Evolutionary conservation across 345 rosid genomes (phyloP), one percentile per base, ranked within the genome.

Genomic region (Mercurialis annua): DNA sequence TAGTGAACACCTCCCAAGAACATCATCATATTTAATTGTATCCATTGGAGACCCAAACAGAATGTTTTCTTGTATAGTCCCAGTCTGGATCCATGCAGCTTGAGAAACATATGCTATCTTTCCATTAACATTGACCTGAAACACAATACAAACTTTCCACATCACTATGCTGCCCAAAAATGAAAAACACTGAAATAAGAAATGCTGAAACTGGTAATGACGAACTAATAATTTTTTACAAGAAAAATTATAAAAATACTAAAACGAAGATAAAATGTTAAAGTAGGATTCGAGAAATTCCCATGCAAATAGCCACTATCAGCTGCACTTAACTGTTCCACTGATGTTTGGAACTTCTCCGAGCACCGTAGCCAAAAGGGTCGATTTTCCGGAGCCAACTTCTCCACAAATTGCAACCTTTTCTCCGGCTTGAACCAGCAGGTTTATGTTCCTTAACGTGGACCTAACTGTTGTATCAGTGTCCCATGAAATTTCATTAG

Each of bases 371-470:
- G 84, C 80, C 65, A 84, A 77, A 69, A 84, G 80, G 10, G 88
- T 82, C 42, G 91, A 84, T 76, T 86, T 86, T 12, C 91, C 85
- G 4, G 90, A 82, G 24, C 91, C 88, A 42, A 86, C 86, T 61
- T 84, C 86, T 47, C 88, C 91, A 68, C 88, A 86, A n/a, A 81
- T 74, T 0, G 90, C 87, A 26, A 85, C 70, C 56, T 83, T 83
- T 52, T 79, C 80, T 18, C 81, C 83, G 40, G 38, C 62, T 68
- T 58, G 71, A 36, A 74, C 79, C 11, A 23, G 63, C 70, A 86
- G 46, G 44, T 76, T 65, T 31, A 86, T 71, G 61, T 76, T 68
- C 67, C 68, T 74, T 50, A 83, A 36, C 21, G 85, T 64, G 2
- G 85, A 49, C 72, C 34, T 82, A 8, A 64, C 59, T 17, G 60